Evolutionary conservation across 371 early-diverging fungal genomes (phyloP).

Genomic region (Chytridiales sp.): DNA sequence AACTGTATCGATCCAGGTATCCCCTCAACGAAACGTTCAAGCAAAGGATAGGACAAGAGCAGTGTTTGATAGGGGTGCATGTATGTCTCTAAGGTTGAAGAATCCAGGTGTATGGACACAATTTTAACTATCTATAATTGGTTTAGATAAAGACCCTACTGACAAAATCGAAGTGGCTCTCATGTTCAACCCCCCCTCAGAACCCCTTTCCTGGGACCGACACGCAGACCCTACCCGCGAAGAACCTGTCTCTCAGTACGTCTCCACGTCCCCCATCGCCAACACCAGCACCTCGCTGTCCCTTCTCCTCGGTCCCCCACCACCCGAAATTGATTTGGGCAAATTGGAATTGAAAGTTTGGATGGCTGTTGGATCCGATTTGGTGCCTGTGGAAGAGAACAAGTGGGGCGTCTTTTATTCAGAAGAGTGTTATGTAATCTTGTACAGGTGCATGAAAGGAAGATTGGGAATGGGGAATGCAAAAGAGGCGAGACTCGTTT

Average conservation of each 20-base stretch:
- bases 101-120: neutral
- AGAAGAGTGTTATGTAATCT: constrained; percentile 34
- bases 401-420: constrained; percentile 32
- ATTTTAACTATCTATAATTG: neutral
- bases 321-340: constrained; percentile 28
- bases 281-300: constrained; percentile 24
- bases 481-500: constrained; percentile 28
- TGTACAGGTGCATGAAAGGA: constrained; percentile 30
- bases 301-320: constrained; percentile 38
- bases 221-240: constrained; percentile 23
- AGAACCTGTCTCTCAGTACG: too few relatives aligned
- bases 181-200: constrained; percentile 35
- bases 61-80: constrained; percentile 38
- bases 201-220: constrained; percentile 32
- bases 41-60: constrained; percentile 33
- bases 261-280: too few relatives aligned
- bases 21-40: constrained; percentile 23
- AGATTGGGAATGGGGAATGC: constrained; percentile 35
- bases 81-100: constrained; percentile 8
- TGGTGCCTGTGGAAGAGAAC: constrained; percentile 3
- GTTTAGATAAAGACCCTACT: neutral
- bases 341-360: constrained; percentile 19
- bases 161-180: constrained; percentile 19
- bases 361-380: constrained; percentile 22
- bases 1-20: constrained; percentile 32